Evolutionary conservation across 306 rosid genomes (phyloP), one percentile per base, ranked within the genome.

Genomic region (Castanea crenata): DNA sequence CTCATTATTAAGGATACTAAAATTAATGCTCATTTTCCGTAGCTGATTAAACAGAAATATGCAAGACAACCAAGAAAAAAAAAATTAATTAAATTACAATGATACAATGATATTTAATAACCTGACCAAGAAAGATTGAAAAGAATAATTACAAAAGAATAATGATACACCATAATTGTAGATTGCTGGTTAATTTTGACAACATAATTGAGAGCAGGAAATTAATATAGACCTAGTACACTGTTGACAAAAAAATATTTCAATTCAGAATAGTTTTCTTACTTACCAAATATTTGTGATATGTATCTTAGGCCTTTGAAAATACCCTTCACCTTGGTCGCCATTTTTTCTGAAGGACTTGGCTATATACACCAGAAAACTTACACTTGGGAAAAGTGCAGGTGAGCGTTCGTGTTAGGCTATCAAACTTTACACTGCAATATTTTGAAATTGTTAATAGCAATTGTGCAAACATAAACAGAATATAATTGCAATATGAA

Each of bases 211-310:
- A 21, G 67, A 12, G 6, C 35, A 4, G 16, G 27, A 23, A 49
- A 49, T 49, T 49, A 25, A 21, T 12, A 23, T 61, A 11, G 67
- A 61, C 32, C 34, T 1, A 21, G 34, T 61, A 25, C 25, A 8
- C 34, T 9, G 4, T 2, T 23, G 15, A 31, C 35, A 61, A 21
- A 41, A 38, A 38, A 23, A 25, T 25, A 61, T 10, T 21, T 23
- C 27, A 65, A 65, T 65, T 18, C 51, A 34, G 21, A 49, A 35
- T 69, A 52, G 52, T 57, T 69, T 14, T 34, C 27, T 38, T 1
- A 80, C 84, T 78, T 82, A 96, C 99, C 98, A 83, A 96, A 96
- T 5, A 93, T 89, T n/a, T 90, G 96, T 12, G 98, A 89, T 23
- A 96, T 89, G 87, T 89, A 85, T 88, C 89, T 82, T 2, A 96